These are phyloP conservation scores for Psilocybe tampanensis DNA, from an alignment of 768 basidiomycete genomes.

Conservation along the genomic window DNA sequence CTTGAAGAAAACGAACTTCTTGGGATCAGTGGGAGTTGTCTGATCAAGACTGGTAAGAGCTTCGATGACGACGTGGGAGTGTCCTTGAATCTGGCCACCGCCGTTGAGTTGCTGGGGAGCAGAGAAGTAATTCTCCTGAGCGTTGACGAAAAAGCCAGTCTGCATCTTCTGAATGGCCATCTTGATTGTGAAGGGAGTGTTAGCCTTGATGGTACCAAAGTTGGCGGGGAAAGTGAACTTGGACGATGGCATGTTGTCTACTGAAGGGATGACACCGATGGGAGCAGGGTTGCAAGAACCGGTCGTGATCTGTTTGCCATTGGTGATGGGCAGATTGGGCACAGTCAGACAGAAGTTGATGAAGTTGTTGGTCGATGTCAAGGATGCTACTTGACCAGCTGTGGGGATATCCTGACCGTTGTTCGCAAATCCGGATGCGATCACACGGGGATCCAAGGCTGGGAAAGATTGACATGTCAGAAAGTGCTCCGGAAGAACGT, in stretches of 20 bases:
- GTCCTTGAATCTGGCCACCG: constrained; percentile 54
- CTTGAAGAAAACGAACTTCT: constrained; percentile 62
- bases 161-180: constrained; percentile 49
- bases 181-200: constrained; percentile 50
- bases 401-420: constrained; percentile 47
- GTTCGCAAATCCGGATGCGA: constrained; percentile 52
- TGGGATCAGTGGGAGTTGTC: constrained; percentile 51
- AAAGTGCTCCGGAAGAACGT: neutral
- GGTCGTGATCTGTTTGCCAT: constrained; percentile 52
- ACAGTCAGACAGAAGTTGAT: constrained; percentile 55
- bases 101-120: constrained; percentile 58
- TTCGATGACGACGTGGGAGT: constrained; percentile 64
- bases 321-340: constrained; percentile 50
- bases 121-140: constrained; percentile 52
- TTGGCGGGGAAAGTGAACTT: constrained; percentile 49
- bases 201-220: constrained; percentile 45
- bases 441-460: constrained; percentile 55
- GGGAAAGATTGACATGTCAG: constrained; percentile 8
- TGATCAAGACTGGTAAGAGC: constrained; percentile 42
- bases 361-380: constrained; percentile 63
- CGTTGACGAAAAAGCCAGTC: constrained; percentile 61
- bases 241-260: constrained; percentile 47
- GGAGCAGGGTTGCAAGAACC: constrained; percentile 64
- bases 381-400: constrained; percentile 50
- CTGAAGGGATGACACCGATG: constrained; percentile 55